Evolutionary conservation across 768 basidiomycete species (phyloP), one percentile per base, ranked within the genome.

Genomic region (Botryobasidium botryosum): DNA sequence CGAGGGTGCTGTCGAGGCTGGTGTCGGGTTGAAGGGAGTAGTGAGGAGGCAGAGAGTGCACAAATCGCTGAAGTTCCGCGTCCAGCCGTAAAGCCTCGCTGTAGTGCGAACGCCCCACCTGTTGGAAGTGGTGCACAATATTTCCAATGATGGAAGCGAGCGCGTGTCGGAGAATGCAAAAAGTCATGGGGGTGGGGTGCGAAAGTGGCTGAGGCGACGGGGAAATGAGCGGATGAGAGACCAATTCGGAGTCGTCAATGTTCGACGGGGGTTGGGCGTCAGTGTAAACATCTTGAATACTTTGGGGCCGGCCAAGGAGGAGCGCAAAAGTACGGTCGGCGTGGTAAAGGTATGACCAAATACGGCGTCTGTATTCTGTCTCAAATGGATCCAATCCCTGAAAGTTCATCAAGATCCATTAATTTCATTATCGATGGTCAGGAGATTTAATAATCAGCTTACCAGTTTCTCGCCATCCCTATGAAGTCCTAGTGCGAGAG

Each of bases 91-190:
- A 58, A 29, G 90, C 84, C 57, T 92, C 87, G 23, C 75, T 70
- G 59, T 92, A 92, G 53, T 82, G 82, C 45, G 75, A 77, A 20
- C 74, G 72, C 35, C 75, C 71, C 27, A 90, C 75, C 62, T 81
- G 79, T 58, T 92, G 90, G 62, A 90, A 92, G 62, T 91, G 85
- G 54, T 88, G 84, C 32, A 86, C 84, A 56, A 94, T 86, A 26
- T 77, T 77, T 13, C 87, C 88, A 48, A 91, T 90, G 48, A 91
- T 80, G 29, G 68, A 64, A 25, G 86, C 83, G 17, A 94, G 68
- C 26, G 75, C 72, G 53, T 90, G 81, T 32, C 90, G 68, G 23
- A 94, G 68, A 49, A 92, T 86, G 27, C 86, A 76, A 57, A 85
- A 92, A 1, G 88, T 88, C 69, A 85, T 81, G 12, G 65, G 68